phyloP scores from a whole-genome alignment of 116 monocot species.

The Papilionanthe hybrid region DNA sequence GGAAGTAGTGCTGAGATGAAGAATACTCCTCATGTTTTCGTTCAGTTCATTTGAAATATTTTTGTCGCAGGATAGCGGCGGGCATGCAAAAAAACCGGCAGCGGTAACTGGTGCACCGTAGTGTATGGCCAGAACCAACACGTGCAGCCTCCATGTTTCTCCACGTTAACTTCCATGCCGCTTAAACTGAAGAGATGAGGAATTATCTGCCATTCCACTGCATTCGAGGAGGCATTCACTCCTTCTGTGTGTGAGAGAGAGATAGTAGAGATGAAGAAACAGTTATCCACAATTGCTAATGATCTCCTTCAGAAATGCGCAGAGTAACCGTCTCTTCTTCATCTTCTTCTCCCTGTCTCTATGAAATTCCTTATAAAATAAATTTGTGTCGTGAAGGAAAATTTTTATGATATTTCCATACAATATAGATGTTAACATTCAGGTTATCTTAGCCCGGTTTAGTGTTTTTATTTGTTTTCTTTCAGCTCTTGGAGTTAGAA shows the following conservation, averaged over 20 bases:
- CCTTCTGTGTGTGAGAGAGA: not conserved
- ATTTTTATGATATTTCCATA: no score
- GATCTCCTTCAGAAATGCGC: slow-evolving; percentile 41
- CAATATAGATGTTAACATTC: no score
- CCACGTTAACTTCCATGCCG: not conserved
- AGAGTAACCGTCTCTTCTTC: slow-evolving; percentile 15
- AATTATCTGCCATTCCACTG: not conserved
- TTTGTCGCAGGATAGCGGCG: no score
- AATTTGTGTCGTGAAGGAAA: not conserved
- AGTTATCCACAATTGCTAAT: slow-evolving; percentile 41
- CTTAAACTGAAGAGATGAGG: not conserved
- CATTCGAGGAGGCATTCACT: not conserved
- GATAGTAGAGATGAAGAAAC: slow-evolving; percentile 26
- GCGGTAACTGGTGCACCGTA: no score
- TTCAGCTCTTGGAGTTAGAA: no score
- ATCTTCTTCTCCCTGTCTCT: not conserved
- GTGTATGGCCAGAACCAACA: not conserved
- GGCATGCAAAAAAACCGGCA: no score
- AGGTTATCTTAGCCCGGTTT: no score
- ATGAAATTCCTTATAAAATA: not conserved
- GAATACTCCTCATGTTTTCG: no score
- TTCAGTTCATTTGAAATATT: no score
- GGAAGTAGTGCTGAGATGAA: no score
- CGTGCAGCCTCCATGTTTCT: not conserved
- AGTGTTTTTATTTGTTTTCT: no score